These are phyloP conservation scores for Polychytrium aggregatum DNA, from an alignment of 192 early-diverging fungal genomes.

Conservation along the genomic window DNA sequence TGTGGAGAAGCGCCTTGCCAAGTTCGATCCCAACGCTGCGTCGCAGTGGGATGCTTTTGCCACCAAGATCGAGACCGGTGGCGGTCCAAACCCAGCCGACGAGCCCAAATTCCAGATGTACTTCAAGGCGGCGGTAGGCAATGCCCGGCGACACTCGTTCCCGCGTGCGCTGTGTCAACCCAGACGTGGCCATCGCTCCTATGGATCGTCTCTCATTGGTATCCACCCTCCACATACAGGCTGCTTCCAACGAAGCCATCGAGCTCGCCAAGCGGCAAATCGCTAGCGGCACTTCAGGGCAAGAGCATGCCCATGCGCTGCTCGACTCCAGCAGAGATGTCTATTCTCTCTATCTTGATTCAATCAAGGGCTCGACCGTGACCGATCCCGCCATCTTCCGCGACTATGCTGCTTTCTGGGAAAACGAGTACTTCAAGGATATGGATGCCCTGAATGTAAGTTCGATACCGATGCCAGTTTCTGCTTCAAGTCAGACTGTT, in stretches of 20 bases:
- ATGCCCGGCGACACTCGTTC: slow-evolving; percentile 13
- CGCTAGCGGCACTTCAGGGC: not conserved
- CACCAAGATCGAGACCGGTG: slow-evolving; percentile 5
- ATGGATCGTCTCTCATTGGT: slow-evolving; percentile 24
- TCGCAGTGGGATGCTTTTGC: slow-evolving; percentile 49
- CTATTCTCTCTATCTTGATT: not conserved
- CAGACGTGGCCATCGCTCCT: slow-evolving; percentile 20
- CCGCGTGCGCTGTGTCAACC: slow-evolving; percentile 3
- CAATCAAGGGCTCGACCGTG: slow-evolving; percentile 45
- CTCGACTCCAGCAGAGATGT: slow-evolving; percentile 10
- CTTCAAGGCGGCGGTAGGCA: slow-evolving; percentile 53
- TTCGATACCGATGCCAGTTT: no score
- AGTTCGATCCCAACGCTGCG: slow-evolving; percentile 23
- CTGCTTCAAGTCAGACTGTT: no score
- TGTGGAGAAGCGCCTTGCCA: slow-evolving; percentile 44
- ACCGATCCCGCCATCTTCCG: slow-evolving; percentile 88
- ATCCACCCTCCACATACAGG: no score
- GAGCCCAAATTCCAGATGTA: slow-evolving; percentile 70
- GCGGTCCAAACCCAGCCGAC: slow-evolving; percentile 14
- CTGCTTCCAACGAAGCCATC: slow-evolving; percentile 31
- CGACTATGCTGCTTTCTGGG: slow-evolving; percentile 86
- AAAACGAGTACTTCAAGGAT: slow-evolving; percentile 82
- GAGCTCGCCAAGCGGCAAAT: slow-evolving; percentile 23
- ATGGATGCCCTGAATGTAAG: slow-evolving; percentile 82
- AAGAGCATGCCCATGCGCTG: slow-evolving; percentile 10